Percentiles rank a stretch among this genome's conserved stretches.
These are phyloP conservation scores for Paratrimastix pyriformis DNA, from an alignment of 78 protist genomes.

Conservation along the genomic window DNA sequence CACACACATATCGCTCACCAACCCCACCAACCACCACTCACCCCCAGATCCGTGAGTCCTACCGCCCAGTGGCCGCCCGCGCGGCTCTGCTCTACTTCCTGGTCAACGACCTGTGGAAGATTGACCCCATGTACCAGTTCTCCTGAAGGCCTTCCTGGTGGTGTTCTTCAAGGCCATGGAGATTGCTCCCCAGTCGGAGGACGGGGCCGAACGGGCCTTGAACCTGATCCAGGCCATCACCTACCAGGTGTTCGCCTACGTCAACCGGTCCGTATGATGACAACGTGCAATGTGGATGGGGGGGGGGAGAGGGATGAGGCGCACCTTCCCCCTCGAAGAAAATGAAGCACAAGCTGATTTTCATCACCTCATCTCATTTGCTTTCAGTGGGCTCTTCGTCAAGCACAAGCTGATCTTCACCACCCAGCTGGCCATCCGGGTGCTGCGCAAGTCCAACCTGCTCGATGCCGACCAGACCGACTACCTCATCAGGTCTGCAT, in stretches of 20 bases:
- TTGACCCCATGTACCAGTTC: slow-evolving; percentile 70
- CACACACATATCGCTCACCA: too few species aligned
- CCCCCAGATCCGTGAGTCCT: slow-evolving; percentile 44
- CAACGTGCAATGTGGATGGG: too few species aligned
- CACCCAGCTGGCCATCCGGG: slow-evolving; percentile 42
- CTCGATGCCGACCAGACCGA: slow-evolving; percentile 19
- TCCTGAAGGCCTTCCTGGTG: slow-evolving; percentile 52
- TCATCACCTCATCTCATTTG: slow-evolving; percentile 33
- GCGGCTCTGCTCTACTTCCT: slow-evolving; percentile 69
- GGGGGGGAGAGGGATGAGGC: neutral
- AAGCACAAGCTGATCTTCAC: slow-evolving; percentile 53
- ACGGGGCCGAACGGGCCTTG: slow-evolving; percentile 8
- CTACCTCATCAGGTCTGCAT: slow-evolving; percentile 23
- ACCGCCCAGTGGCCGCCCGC: slow-evolving; percentile 64
- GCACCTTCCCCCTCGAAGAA: neutral
- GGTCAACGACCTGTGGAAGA: slow-evolving; percentile 42
- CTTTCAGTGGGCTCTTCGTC: slow-evolving; percentile 57
- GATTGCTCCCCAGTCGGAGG: slow-evolving; percentile 2
- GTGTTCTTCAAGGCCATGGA: slow-evolving; percentile 60
- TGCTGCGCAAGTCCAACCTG: slow-evolving; percentile 1
- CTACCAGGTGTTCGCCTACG: neutral
- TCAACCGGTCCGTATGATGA: too few species aligned
- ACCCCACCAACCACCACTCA: too few species aligned
- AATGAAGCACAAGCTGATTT: neutral
- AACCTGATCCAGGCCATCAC: slow-evolving; percentile 24